Evolutionary conservation across 371 early-diverging fungal genomes (phyloP), one percentile per base, ranked within the genome.

Genomic region (Circinella umbellata): DNA sequence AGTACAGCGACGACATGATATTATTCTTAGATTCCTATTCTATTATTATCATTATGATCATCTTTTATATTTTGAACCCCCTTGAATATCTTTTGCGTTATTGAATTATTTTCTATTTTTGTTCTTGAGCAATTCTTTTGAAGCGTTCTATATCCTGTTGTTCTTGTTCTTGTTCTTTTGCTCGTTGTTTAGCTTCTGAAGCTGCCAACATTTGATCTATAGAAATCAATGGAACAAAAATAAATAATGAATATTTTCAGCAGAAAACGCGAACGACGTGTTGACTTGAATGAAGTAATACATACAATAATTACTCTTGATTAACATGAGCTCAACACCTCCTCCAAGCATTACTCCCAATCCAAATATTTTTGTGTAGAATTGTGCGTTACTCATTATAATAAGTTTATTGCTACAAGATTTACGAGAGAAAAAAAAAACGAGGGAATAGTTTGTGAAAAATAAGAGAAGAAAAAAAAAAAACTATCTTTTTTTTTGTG

Each of bases 231-330:
- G 27, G 0, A 35, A 59, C n/a, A 15, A 7, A 39, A 57, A 27
- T 57, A 34, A 57, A 27, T 57, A 13, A 5, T 17, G 2, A 27
- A 27, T 51, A 51, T 35, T 35, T 17, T 37, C 6, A 10, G 27
- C 5, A 55, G 0, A 15, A 13, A 34, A 36, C 18, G 38, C 18
- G n/a, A 18, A 34, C 2, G 27, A 27, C 27, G 2, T 27, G 27
- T 27, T 27, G 1, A 27, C 27, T 54, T 54, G 54, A 15, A n/a
- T 54, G 1, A n/a, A 57, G 35, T 57, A 13, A 14, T 57, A 70
- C 80, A 53, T 78, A 83, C 83, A 84, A 61, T 84, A 84, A 57
- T 84, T 84, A 67, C 77, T 73, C 66, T 84, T 81, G 69, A 84
- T 76, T 9, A 84, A 69, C 35, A 81, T 34, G 17, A 77, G 68